A percentile compares a stretch with the other conserved stretches of the same genome.
These are phyloP conservation scores for Aegle marmelos DNA, from an alignment of 345 rosid species.

Conservation along the genomic window DNA sequence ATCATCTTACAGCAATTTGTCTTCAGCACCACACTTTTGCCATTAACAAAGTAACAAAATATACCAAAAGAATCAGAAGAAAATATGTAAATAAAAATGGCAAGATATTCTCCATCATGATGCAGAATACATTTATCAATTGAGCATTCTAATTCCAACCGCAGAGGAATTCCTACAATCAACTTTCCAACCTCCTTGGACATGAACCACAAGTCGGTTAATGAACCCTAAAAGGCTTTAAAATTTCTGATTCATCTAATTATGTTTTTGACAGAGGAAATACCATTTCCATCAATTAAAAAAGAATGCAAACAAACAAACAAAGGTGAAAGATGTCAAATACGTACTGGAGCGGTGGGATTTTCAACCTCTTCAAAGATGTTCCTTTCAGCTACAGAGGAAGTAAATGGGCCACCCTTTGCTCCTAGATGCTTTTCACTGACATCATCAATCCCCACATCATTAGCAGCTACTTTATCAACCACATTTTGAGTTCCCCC, in stretches of 20 bases:
- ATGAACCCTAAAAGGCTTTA: neutral
- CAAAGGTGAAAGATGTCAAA: neutral
- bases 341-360: conserved; percentile 1
- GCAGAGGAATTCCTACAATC: neutral
- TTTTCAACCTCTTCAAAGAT: conserved; percentile 6
- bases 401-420: conserved; percentile 1
- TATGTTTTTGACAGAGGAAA: neutral
- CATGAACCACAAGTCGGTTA: neutral
- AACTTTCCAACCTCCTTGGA: neutral
- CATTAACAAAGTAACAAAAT: neutral
- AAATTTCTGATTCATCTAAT: neutral
- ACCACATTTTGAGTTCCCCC: conserved; percentile 10
- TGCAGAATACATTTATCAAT: neutral
- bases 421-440: conserved; percentile 17
- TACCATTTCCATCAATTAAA: neutral
- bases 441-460: conserved; percentile 13
- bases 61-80: neutral
- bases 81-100: neutral
- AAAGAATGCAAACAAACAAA: neutral
- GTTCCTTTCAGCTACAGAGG: neutral
- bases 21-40: neutral
- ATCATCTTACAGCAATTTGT: neutral
- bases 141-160: neutral
- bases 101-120: neutral
- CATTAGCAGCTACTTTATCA: neutral